Conservation (phyloP, 176 grass and related monocot species). For the Tillandsia fasciculata region DNA sequence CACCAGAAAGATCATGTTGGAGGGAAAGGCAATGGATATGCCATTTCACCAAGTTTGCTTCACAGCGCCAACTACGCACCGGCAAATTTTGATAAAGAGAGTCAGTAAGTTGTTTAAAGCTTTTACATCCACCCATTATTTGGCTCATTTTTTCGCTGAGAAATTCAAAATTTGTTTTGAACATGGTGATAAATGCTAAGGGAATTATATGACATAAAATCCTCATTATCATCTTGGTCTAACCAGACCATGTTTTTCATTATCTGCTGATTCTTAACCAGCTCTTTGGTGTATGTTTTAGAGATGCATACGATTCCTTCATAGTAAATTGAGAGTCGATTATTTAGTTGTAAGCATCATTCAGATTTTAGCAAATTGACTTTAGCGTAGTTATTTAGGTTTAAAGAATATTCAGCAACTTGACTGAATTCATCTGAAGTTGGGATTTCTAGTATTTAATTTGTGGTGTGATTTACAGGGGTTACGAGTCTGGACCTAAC, state of each 20-base stretch:
- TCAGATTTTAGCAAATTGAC: too few relatives aligned
- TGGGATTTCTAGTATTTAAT: background rate
- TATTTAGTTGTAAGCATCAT: too few relatives aligned
- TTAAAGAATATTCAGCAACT: background rate
- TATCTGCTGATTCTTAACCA: background rate
- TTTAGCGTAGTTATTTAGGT: background rate
- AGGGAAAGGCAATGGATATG: conserved; percentile 24
- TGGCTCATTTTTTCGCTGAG: background rate
- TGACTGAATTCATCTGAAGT: background rate
- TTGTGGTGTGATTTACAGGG: conserved; percentile 28
- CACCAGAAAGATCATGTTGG: conserved; percentile 19
- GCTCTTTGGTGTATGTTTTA: too few relatives aligned
- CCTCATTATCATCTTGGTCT: background rate
- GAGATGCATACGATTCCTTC: too few relatives aligned
- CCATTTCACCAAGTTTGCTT: conserved; percentile 60
- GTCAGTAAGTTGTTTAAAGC: conserved; percentile 41
- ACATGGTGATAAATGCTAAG: background rate
- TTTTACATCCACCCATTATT: conserved; percentile 5
- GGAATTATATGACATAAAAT: background rate
- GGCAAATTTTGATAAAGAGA: conserved; percentile 38
- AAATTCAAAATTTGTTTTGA: background rate
- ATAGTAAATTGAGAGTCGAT: too few relatives aligned
- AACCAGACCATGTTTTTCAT: background rate
- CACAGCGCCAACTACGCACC: conserved; percentile 51
- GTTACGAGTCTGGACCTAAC: conserved; percentile 49